These are phyloP conservation scores for Leptomonas pyrrhocoris DNA, from an alignment of 208 protist species.

Conservation along the genomic window DNA sequence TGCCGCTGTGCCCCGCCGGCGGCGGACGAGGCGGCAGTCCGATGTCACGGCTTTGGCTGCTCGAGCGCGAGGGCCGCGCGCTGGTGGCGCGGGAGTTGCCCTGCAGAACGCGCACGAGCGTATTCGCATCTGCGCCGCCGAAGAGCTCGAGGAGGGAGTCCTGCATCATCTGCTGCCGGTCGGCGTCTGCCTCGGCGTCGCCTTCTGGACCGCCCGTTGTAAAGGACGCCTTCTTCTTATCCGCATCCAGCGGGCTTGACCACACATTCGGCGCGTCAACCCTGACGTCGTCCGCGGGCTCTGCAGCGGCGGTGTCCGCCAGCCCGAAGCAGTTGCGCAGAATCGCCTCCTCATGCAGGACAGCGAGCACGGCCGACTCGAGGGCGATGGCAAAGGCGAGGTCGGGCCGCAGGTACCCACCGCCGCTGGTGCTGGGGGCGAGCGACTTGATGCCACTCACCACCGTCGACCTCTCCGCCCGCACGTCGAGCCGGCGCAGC, in stretches of 20 bases:
- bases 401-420: slow-evolving; percentile 67
- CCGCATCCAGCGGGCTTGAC: slow-evolving; percentile 9
- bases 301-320: slow-evolving; percentile 24
- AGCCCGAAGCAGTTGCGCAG: slow-evolving; percentile 75
- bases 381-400: slow-evolving; percentile 81
- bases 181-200: slow-evolving; percentile 16
- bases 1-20: slow-evolving; percentile 15
- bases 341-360: slow-evolving; percentile 76
- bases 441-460: slow-evolving; percentile 40
- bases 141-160: slow-evolving; percentile 82
- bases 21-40: slow-evolving; percentile 32
- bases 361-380: slow-evolving; percentile 56
- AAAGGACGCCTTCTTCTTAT: background rate
- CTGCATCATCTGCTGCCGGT: slow-evolving; percentile 41
- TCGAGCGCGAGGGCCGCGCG: slow-evolving; percentile 27
- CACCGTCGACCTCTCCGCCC: slow-evolving; percentile 38
- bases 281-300: slow-evolving; percentile 5
- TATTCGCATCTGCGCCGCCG: slow-evolving; percentile 46
- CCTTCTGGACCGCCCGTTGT: background rate
- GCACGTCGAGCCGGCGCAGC: slow-evolving; percentile 47
- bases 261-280: slow-evolving; percentile 4
- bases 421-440: slow-evolving; percentile 31
- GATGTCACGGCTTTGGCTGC: slow-evolving; percentile 35
- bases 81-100: slow-evolving; percentile 21
- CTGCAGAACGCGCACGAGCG: slow-evolving; percentile 29